Evolutionary conservation across 345 rosid species (phyloP).

Genomic region (Boechera retrofracta): DNA sequence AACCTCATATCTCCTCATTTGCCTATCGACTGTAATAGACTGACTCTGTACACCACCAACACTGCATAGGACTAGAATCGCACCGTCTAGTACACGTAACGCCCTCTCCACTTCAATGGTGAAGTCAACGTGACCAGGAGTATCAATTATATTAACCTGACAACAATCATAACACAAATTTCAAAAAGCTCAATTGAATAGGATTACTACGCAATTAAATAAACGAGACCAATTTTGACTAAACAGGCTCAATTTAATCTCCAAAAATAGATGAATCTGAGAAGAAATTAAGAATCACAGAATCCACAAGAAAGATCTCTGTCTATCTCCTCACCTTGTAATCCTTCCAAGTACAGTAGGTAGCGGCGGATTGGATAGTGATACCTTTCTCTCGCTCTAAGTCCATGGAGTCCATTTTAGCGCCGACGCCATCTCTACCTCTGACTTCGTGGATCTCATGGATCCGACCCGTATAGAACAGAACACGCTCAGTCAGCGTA

Average conservation of each 20-base stretch:
- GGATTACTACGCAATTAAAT: too few relatives aligned
- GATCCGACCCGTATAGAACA: constrained; percentile 91
- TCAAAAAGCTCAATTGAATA: background rate
- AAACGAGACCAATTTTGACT: too few relatives aligned
- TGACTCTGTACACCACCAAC: constrained; percentile 99
- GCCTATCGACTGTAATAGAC: constrained; percentile 97
- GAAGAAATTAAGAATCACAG: background rate
- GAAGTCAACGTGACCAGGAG: constrained; percentile 99
- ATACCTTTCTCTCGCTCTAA: constrained; percentile 99
- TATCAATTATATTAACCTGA: constrained; percentile 94
- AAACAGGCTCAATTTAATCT: too few relatives aligned
- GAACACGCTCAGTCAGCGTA: constrained; percentile 87
- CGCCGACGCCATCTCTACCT: constrained; percentile 96
- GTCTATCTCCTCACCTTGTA: constrained; percentile 59
- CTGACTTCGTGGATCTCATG: constrained; percentile 99
- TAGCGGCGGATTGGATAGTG: constrained; percentile 98
- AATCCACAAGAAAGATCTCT: background rate
- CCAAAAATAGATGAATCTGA: background rate
- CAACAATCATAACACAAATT: background rate
- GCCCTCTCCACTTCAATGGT: constrained; percentile 99
- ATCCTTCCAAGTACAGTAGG: constrained; percentile 94
- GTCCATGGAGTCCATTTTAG: constrained; percentile 99
- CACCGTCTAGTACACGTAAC: constrained; percentile 93
- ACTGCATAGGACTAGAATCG: constrained; percentile 90
- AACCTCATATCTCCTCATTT: constrained; percentile 98